Evolutionary conservation across 768 basidiomycete genomes (phyloP).

Genomic region (Pleurotus platypus): DNA sequence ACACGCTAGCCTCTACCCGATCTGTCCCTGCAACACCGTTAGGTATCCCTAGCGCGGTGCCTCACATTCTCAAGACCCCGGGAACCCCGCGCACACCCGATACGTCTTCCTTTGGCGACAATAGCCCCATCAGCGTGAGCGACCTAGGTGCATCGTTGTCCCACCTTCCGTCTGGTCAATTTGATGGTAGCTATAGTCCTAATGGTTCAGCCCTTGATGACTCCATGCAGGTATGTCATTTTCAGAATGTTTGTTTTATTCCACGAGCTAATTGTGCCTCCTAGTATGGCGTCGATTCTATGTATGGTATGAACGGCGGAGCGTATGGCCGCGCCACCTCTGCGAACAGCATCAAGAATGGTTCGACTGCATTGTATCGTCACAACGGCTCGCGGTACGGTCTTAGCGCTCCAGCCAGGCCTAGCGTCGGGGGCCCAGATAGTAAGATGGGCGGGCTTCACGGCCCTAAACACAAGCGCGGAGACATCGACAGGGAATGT

Average conservation of each 20-base stretch:
- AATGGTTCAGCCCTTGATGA: slow-evolving; percentile 53
- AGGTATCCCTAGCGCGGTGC: too few species aligned
- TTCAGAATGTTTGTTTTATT: background rate
- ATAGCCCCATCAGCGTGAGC: slow-evolving; percentile 37
- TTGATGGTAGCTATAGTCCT: slow-evolving; percentile 53
- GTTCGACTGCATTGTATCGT: slow-evolving; percentile 76
- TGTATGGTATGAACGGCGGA: slow-evolving; percentile 45
- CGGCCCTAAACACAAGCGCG: slow-evolving; percentile 92
- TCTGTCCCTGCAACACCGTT: too few species aligned
- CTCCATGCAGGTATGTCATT: slow-evolving; percentile 38
- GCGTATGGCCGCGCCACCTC: slow-evolving; percentile 53
- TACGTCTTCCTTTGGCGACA: slow-evolving; percentile 44
- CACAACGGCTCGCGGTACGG: slow-evolving; percentile 79
- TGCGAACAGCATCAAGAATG: slow-evolving; percentile 36
- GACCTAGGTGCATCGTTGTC: slow-evolving; percentile 76
- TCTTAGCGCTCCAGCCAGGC: slow-evolving; percentile 54
- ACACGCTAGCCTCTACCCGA: too few species aligned
- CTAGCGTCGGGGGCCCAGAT: slow-evolving; percentile 44
- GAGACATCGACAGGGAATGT: slow-evolving; percentile 89
- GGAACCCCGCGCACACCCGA: slow-evolving; percentile 67
- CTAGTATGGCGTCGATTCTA: slow-evolving; percentile 56
- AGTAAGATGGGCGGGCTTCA: slow-evolving; percentile 87
- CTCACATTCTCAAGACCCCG: slow-evolving; percentile 60
- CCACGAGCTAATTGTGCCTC: slow-evolving; percentile 21
- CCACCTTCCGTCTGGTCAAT: slow-evolving; percentile 58